These are phyloP conservation scores for Westerdykella aurantiaca DNA, from an alignment of 2,329 filamentous ascomycete genomes.

Conservation along the genomic window DNA sequence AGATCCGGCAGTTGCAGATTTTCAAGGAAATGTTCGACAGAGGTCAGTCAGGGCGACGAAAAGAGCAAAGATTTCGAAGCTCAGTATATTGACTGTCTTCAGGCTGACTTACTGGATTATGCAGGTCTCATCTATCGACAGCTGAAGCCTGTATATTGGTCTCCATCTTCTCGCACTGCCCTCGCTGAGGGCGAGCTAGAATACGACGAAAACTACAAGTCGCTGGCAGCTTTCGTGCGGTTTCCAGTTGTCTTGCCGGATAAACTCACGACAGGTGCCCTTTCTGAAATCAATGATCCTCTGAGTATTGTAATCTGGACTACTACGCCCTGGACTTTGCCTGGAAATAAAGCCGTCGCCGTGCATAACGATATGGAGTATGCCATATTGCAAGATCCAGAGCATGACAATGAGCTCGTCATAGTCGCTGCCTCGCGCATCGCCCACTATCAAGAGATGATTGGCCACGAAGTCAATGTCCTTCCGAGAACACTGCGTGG, in stretches of 20 bases:
- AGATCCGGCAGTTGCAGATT: conserved; percentile 67
- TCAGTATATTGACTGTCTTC: conserved; percentile 1
- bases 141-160: conserved; percentile 84
- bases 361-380: conserved; percentile 72
- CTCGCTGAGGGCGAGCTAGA: conserved; percentile 81
- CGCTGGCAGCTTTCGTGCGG: conserved; percentile 69
- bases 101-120: neutral
- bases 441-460: conserved; percentile 42
- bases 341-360: conserved; percentile 85
- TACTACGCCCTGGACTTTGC: conserved; percentile 95
- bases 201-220: conserved; percentile 70
- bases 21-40: conserved; percentile 70
- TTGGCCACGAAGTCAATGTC: conserved; percentile 39
- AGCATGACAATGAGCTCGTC: conserved; percentile 49
- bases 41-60: conserved; percentile 24
- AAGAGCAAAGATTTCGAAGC: neutral
- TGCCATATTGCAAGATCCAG: conserved; percentile 51
- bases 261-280: conserved; percentile 37
- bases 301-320: conserved; percentile 93
- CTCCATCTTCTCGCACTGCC: conserved; percentile 69
- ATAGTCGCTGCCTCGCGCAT: conserved; percentile 68
- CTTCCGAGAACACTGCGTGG: conserved; percentile 57
- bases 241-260: conserved; percentile 59
- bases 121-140: conserved; percentile 66
- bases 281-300: conserved; percentile 14